Conservation (phyloP, 495 filamentous ascomycete species). For the Penicillium antarcticum region DNA sequence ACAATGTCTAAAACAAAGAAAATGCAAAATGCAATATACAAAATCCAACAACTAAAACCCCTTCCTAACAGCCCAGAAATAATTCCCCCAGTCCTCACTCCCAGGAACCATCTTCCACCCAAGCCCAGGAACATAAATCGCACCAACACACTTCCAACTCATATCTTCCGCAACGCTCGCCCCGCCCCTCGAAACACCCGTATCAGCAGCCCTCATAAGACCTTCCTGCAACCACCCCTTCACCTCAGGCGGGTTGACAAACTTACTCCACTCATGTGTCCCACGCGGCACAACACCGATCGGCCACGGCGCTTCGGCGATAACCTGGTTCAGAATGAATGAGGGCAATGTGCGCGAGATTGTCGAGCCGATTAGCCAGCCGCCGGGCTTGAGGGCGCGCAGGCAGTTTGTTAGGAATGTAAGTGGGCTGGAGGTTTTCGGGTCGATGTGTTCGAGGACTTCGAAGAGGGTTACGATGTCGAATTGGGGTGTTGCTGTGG, state of each 20-base stretch:
- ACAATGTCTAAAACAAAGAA: background rate
- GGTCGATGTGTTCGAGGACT: constrained; percentile 83
- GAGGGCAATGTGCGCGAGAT: constrained; percentile 84
- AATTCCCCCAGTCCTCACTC: constrained; percentile 88
- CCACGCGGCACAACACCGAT: constrained; percentile 83
- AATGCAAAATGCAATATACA: constrained; percentile 11
- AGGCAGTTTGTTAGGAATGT: constrained; percentile 67
- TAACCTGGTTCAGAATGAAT: constrained; percentile 85
- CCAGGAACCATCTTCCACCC: constrained; percentile 86
- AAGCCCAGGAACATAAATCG: constrained; percentile 83
- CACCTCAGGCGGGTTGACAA: constrained; percentile 84
- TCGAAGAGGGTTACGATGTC: constrained; percentile 89
- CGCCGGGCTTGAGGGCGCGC: constrained; percentile 78
- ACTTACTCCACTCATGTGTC: constrained; percentile 94
- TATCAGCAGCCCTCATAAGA: constrained; percentile 40
- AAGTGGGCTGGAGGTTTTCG: constrained; percentile 50
- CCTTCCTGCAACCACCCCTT: constrained; percentile 53
- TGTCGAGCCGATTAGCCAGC: constrained; percentile 87
- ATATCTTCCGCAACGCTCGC: constrained; percentile 44
- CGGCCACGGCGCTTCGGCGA: constrained; percentile 78
- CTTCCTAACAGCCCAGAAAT: constrained; percentile 88
- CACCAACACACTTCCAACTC: constrained; percentile 65
- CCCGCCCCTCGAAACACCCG: constrained; percentile 44
- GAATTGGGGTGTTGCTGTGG: constrained; percentile 29
- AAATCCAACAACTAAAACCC: constrained; percentile 23